Base-by-base conservation (phyloP, 2,329 filamentous ascomycete species). In the Colletotrichum siamense region DNA sequence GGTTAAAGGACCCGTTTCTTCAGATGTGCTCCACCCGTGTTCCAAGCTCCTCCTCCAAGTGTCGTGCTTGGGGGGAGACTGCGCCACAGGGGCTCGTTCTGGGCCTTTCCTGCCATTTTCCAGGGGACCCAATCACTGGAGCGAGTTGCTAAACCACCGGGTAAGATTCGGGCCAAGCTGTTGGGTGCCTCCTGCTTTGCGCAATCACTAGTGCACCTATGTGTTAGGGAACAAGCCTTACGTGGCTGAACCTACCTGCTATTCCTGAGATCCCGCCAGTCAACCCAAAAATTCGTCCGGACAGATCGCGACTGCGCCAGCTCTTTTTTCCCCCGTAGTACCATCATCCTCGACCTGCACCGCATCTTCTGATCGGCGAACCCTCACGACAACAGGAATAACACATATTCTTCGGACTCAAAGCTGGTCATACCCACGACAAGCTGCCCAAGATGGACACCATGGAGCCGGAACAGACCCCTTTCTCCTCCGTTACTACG, bases 401-500 rank as follows among this genome's bases (percentile, higher is more conserved):
- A n/a, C 16, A 18, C 4, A 22, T 52, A 71, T 69, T 55, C 22
- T 69, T 22, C n/a, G 44, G 44, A 34, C 12, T 64, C 34, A 22
- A 13, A 24, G 62, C 32, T 26, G 32, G 62, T 64, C 18, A 57
- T 55, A 16, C 15, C 32, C 36, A 68, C 34, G 24, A 52, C 26
- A 39, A 36, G n/a, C 59, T 69, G 69, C 76, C 69, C 80, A 85
- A 80, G 70, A 98, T 98, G 96, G 95, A 98, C 88, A 93, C 93
- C 82, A 91, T 93, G 78, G 95, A 98, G 88, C 94, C 95, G 78
- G 95, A 98, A 66, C 92, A 95, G 88, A 98, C 95, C 86, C 95
- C 96, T 87, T 98, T 98, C 88, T 95, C 94, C 83, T 94, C 95
- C 79, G 95, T 98, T 83, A 94, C 93, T 81, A 93, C 94, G 83